Percentiles rank a stretch among this genome's conserved stretches.
These are phyloP conservation scores for Azolla pinnata DNA, from an alignment of 75 land plant genomes.

Conservation along the genomic window DNA sequence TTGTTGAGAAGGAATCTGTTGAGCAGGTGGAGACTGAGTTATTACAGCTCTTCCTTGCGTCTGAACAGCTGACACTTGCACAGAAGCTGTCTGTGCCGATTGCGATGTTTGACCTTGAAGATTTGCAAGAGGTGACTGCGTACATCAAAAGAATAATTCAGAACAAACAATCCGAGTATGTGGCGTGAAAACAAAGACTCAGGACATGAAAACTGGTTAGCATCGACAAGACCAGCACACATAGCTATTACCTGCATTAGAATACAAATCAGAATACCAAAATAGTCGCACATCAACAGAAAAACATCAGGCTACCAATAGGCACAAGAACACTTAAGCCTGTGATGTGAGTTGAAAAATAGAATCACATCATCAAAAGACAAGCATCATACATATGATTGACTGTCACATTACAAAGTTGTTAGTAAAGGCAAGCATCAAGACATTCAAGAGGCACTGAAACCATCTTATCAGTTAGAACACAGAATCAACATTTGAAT, in stretches of 20 bases:
- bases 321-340: no score
- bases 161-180: not conserved
- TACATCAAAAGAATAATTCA: conserved; percentile 9
- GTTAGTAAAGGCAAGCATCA: not conserved
- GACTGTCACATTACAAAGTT: no score
- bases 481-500: no score
- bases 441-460: no score
- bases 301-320: no score
- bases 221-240: not conserved
- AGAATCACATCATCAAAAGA: no score
- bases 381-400: no score
- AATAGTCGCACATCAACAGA: no score
- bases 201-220: no score
- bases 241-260: not conserved
- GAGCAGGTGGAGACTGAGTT: conserved; percentile 14
- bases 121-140: conserved; percentile 9
- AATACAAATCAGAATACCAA: no score
- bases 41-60: conserved; percentile 25
- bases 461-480: no score
- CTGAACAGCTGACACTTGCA: conserved; percentile 15
- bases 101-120: conserved; percentile 6
- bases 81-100: conserved; percentile 22
- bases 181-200: not conserved
- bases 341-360: no score
- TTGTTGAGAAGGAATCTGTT: conserved; percentile 15